A percentile compares a stretch with the other conserved stretches of the same genome.
These are phyloP conservation scores for Rubroboletus pulcherrimus DNA, from an alignment of 768 basidiomycete species.

Conservation along the genomic window DNA sequence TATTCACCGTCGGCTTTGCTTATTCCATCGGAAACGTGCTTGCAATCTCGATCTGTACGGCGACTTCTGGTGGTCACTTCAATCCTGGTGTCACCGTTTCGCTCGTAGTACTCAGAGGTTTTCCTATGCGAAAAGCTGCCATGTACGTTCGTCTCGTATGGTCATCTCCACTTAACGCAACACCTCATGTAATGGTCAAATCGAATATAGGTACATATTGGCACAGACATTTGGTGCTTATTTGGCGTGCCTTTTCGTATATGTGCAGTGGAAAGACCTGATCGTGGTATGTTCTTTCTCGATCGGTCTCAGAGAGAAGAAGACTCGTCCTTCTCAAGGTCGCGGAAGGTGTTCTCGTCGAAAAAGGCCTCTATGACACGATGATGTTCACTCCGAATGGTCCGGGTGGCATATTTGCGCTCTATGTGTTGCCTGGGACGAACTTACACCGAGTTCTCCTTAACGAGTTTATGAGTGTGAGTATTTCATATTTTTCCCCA, in stretches of 20 bases:
- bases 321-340: conserved; percentile 4
- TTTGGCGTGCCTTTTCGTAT: conserved; percentile 56
- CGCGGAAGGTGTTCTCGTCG: conserved; percentile 30
- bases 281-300: conserved; percentile 45
- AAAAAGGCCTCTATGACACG: conserved; percentile 26
- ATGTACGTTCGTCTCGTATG: conserved; percentile 36
- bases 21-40: conserved; percentile 60
- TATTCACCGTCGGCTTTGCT: conserved; percentile 53
- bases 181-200: conserved; percentile 9
- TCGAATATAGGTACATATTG: conserved; percentile 54
- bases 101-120: conserved; percentile 48
- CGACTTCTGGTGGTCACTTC: conserved; percentile 62
- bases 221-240: conserved; percentile 66
- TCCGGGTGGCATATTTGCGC: conserved; percentile 37
- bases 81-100: conserved; percentile 60
- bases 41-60: conserved; percentile 47
- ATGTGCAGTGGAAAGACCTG: conserved; percentile 55
- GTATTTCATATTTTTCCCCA: neutral
- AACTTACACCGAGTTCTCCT: conserved; percentile 34
- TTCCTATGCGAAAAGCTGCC: conserved; percentile 48
- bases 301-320: conserved; percentile 32
- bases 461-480: conserved; percentile 40
- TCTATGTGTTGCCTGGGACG: conserved; percentile 32
- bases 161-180: neutral
- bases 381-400: conserved; percentile 36